Conservation (phyloP, 2,329 filamentous ascomycete species). For the Rutstroemia sp. region DNA sequence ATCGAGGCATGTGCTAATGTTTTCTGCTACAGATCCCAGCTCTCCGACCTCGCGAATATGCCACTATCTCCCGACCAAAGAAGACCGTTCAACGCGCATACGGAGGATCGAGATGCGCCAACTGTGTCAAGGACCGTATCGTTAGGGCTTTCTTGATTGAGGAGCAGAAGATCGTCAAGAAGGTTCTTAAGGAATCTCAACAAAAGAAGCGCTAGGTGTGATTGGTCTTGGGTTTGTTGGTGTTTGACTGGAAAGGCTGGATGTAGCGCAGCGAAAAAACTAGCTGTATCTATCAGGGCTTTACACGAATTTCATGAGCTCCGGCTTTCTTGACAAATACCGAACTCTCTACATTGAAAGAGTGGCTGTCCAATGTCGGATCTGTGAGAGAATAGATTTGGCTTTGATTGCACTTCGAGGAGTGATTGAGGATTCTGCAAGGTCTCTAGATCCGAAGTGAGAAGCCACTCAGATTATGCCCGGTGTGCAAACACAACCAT, state of each 20-base stretch:
- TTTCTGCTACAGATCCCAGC: slow-evolving; percentile 65
- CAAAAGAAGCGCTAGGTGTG: slow-evolving; percentile 43
- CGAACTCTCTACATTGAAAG: neutral
- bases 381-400: neutral
- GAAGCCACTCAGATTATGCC: too few species aligned
- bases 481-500: too few species aligned
- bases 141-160: slow-evolving; percentile 98
- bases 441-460: too few species aligned
- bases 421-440: too few species aligned
- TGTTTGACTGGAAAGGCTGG: slow-evolving; percentile 29
- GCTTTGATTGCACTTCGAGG: neutral
- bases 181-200: slow-evolving; percentile 98
- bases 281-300: slow-evolving; percentile 30
- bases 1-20: slow-evolving; percentile 23
- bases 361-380: too few species aligned
- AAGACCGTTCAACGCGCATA: slow-evolving; percentile 99
- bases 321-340: slow-evolving; percentile 16
- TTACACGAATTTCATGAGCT: slow-evolving; percentile 25
- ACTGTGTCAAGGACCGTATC: slow-evolving; percentile 97
- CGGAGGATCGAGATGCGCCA: slow-evolving; percentile 95
- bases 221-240: slow-evolving; percentile 27
- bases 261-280: slow-evolving; percentile 27
- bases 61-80: slow-evolving; percentile 94
- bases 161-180: slow-evolving; percentile 99
- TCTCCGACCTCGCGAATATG: slow-evolving; percentile 96